Evolutionary conservation across 2,329 filamentous ascomycete species (phyloP), one percentile per base, ranked within the genome.

Genomic region (Parastagonospora avenae): DNA sequence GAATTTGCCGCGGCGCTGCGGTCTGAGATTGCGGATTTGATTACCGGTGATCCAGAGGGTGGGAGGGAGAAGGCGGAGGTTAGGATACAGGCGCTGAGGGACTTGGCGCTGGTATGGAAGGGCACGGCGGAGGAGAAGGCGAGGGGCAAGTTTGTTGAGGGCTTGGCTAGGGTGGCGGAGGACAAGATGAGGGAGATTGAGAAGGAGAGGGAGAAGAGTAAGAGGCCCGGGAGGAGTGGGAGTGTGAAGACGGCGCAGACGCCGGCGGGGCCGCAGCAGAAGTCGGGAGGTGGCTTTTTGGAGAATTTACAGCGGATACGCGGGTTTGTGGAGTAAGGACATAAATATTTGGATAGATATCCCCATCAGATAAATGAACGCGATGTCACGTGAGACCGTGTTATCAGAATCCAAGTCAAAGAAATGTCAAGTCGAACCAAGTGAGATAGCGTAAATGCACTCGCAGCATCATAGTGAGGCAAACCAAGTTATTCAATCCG

Each of bases 91-190:
- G 85, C 90, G 67, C 80, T 97, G 48, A 87, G 91, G 66, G 83
- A 86, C 55, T 76, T 97, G 57, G 85, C 86, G 4, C 77, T 77
- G n/a, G 86, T 99, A 16, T 99, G 94, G 92, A 93, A 89, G 71
- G 92, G 92, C n/a, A 97, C 94, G 2, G 89, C 90, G 0, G 94
- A 99, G 76, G 94, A 97, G 72, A 95, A 90, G 75, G 91, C 91
- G 5, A 81, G 94, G 46, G 77, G 77, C 8, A 89, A 85, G 65
- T 92, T 97, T 69, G 87, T 99, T 14, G 93, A 97, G 58, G 82
- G 83, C 44, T 73, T 99, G 63, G 85, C 86, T 30, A 91, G 86
- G 77, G 82, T 91, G 74, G 90, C 96, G 1, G 92, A 97, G 67
- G 93, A 97, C 19, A 78, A 79, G 59, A 77, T 78, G 57, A 80